phyloP scores from a whole-genome alignment of 345 rosid genomes.

The Arabis hirsuta region DNA sequence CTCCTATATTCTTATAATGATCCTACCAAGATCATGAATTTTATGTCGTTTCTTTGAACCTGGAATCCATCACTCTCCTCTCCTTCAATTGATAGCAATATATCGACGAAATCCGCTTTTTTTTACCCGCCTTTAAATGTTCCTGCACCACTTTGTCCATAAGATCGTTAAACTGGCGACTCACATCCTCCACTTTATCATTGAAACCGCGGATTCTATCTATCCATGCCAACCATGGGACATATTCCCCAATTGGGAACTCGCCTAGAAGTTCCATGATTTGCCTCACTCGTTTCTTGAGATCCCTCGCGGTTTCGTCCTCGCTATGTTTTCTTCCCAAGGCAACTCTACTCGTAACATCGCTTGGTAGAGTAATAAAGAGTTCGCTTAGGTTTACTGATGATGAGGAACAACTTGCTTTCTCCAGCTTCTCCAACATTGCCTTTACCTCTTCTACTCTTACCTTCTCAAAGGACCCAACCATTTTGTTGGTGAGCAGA shows the following conservation, averaged over 20 bases:
- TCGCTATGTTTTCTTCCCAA: conserved; percentile 58
- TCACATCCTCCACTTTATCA: conserved; percentile 26
- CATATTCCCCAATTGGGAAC: conserved; percentile 50
- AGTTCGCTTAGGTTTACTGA: conserved; percentile 49
- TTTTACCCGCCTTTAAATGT: conserved; percentile 1
- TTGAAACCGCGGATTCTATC: conserved; percentile 28
- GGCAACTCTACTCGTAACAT: conserved; percentile 53
- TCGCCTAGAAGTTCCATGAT: conserved; percentile 43
- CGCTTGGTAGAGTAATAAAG: conserved; percentile 40
- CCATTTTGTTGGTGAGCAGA: conserved; percentile 54
- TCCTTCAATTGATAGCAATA: conserved; percentile 14
- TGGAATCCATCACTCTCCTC: conserved; percentile 16
- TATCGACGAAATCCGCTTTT: conserved; percentile 17
- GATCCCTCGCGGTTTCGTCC: conserved; percentile 37
- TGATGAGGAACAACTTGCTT: conserved; percentile 22
- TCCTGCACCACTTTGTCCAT: conserved; percentile 37
- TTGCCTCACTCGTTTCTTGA: conserved; percentile 42
- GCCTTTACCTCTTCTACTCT: conserved; percentile 55
- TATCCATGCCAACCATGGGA: conserved; percentile 61
- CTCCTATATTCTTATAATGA: conserved; percentile 12
- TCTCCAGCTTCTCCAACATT: conserved; percentile 40
- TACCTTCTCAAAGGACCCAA: conserved; percentile 44
- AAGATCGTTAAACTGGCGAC: conserved; percentile 30
- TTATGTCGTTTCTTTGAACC: conserved; percentile 24
- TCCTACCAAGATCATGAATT: conserved; percentile 22